Evolutionary conservation across 176 grass and related monocot genomes (phyloP).

Genomic region (Oryza meyeriana): DNA sequence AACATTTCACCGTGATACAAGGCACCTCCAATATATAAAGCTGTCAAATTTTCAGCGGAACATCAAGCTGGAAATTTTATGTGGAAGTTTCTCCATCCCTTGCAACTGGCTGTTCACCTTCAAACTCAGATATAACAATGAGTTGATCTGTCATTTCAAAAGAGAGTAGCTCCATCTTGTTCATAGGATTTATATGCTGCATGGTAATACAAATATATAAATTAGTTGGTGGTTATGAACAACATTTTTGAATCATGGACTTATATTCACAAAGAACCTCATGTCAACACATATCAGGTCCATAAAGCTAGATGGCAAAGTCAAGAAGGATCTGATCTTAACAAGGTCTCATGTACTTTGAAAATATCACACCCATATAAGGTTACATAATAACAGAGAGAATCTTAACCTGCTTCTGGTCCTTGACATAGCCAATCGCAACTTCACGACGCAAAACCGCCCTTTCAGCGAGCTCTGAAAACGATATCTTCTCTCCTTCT

Average conservation of each 20-base stretch:
- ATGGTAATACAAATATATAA: conserved; percentile 31
- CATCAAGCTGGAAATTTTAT: conserved; percentile 10
- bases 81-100: background rate
- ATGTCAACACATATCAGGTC: conserved; percentile 22
- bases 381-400: conserved; percentile 13
- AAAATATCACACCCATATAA: conserved; percentile 15
- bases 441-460: conserved; percentile 91
- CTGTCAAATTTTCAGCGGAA: background rate
- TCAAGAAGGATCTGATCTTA: background rate
- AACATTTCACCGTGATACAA: conserved; percentile 4
- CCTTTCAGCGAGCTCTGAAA: conserved; percentile 85
- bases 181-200: conserved; percentile 84
- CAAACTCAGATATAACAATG: conserved; percentile 89
- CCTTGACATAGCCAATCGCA: conserved; percentile 84
- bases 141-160: conserved; percentile 81
- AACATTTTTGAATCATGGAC: background rate
- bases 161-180: conserved; percentile 69
- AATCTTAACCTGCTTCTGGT: conserved; percentile 67
- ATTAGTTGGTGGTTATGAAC: conserved; percentile 10
- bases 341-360: background rate
- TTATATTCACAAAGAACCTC: background rate
- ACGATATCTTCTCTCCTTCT: conserved; percentile 79
- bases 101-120: conserved; percentile 61
- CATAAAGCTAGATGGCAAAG: background rate
- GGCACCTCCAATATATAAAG: conserved; percentile 14